A percentile compares a stretch with the other conserved stretches of the same genome.
Evolutionary conservation across 2,329 filamentous ascomycete genomes (phyloP).

Genomic region (Cladophialophora yegresii): DNA sequence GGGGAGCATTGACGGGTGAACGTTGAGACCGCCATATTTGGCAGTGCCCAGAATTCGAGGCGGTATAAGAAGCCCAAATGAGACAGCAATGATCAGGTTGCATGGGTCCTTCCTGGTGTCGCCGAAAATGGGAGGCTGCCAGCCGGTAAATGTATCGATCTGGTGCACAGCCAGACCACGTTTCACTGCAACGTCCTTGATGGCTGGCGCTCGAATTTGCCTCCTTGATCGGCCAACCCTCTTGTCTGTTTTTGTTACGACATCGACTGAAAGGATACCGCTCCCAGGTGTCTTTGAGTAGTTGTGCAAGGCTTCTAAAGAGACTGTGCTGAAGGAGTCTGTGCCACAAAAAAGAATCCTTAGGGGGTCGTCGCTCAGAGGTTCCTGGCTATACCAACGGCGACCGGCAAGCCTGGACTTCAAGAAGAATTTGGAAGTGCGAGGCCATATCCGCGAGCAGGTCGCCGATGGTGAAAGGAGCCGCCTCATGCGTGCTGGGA

Average conservation of each 20-base stretch:
- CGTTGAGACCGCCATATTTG: slow-evolving; percentile 84
- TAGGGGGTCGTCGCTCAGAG: slow-evolving; percentile 56
- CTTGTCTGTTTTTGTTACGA: slow-evolving; percentile 80
- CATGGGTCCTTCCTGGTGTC: slow-evolving; percentile 46
- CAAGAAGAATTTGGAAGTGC: neutral
- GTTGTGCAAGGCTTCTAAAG: slow-evolving; percentile 67
- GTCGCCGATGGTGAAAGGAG: neutral
- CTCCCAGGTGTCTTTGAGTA: slow-evolving; percentile 58
- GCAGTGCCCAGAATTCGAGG: slow-evolving; percentile 68
- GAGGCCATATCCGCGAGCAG: neutral
- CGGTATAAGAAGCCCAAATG: slow-evolving; percentile 89
- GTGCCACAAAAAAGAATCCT: slow-evolving; percentile 92
- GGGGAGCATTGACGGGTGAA: slow-evolving; percentile 89
- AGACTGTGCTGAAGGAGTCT: slow-evolving; percentile 82
- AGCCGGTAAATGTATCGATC: slow-evolving; percentile 78
- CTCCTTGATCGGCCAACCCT: slow-evolving; percentile 74
- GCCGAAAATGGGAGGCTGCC: slow-evolving; percentile 62
- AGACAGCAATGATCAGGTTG: slow-evolving; percentile 87
- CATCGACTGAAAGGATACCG: slow-evolving; percentile 75
- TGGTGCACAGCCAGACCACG: slow-evolving; percentile 70
- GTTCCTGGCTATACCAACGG: slow-evolving; percentile 10
- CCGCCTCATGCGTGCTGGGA: slow-evolving; percentile 14
- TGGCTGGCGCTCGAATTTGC: slow-evolving; percentile 67
- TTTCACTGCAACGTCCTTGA: slow-evolving; percentile 65
- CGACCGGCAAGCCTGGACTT: neutral